These are phyloP conservation scores for Globisporangium emineosum DNA, from an alignment of 352 stramenopile genomes.

Conservation along the genomic window DNA sequence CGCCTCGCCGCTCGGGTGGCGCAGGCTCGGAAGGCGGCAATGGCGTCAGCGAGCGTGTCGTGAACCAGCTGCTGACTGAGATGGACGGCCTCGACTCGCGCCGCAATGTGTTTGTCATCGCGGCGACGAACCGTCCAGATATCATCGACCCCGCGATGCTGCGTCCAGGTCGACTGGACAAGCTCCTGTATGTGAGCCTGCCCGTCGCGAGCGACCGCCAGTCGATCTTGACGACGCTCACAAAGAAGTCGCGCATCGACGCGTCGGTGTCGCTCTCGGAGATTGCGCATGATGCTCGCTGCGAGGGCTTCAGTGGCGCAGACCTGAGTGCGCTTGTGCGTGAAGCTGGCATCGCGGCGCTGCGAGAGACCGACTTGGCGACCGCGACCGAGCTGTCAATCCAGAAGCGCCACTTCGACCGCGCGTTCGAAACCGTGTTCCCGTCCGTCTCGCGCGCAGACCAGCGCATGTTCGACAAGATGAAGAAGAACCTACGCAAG, in stretches of 20 bases:
- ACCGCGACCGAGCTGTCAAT: conserved; percentile 46
- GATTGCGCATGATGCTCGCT: conserved; percentile 88
- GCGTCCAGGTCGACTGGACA: conserved; percentile 96
- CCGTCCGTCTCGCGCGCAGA: conserved; percentile 81
- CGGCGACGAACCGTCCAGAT: conserved; percentile 94
- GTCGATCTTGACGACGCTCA: conserved; percentile 92
- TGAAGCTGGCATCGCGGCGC: conserved; percentile 94
- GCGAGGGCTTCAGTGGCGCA: conserved; percentile 95
- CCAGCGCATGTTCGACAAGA: conserved; percentile 85
- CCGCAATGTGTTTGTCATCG: conserved; percentile 96
- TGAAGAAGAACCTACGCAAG: conserved; percentile 86
- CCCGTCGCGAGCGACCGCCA: conserved; percentile 72
- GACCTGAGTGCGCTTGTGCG: conserved; percentile 96
- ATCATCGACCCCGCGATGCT: conserved; percentile 99
- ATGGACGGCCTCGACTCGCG: conserved; percentile 98
- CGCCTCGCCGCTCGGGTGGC: conserved; percentile 86
- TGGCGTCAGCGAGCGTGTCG: conserved; percentile 91
- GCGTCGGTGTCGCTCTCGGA: conserved; percentile 81
- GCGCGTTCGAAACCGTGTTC: conserved; percentile 80
- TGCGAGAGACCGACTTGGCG: conserved; percentile 71
- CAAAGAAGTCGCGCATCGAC: conserved; percentile 65
- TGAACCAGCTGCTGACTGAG: conserved; percentile 99
- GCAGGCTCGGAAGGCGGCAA: conserved; percentile 70
- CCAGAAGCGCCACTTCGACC: conserved; percentile 60
- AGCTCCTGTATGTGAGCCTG: conserved; percentile 98